phyloP scores from a whole-genome alignment of 139 green algal species.

The Coelastrella sp. region DNA sequence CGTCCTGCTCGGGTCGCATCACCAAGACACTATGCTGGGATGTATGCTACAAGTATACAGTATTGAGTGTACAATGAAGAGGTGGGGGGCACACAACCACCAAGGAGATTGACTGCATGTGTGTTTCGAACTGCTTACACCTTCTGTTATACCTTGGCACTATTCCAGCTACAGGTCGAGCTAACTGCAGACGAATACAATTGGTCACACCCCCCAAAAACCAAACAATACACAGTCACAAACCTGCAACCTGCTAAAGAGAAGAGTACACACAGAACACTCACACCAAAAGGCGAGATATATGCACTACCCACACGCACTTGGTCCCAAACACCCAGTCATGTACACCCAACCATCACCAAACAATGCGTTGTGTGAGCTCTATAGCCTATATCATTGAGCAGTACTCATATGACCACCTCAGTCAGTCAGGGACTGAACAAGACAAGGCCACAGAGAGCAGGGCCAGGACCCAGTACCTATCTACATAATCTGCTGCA shows the following conservation, averaged over 20 bases:
- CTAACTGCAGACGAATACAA: neutral
- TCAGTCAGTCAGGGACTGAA: no score
- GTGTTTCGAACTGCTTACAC: neutral
- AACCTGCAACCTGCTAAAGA: neutral
- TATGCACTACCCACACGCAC: neutral
- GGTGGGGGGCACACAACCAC: neutral
- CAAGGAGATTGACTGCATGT: neutral
- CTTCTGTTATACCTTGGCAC: neutral
- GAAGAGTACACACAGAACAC: neutral
- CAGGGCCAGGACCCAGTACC: no score
- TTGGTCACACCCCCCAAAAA: neutral
- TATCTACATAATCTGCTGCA: no score
- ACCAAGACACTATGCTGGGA: no score
- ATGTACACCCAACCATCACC: neutral
- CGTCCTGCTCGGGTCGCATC: no score
- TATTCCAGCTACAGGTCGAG: neutral
- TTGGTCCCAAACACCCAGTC: neutral
- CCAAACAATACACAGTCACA: neutral
- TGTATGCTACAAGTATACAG: no score
- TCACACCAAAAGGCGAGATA: neutral
- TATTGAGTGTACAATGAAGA: no score
- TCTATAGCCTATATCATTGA: no score
- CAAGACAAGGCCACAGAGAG: no score
- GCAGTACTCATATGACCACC: no score
- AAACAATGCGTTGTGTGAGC: no score